Conservation (phyloP, 2,329 filamentous ascomycete genomes). For the Hirsutella rhossiliensis region DNA sequence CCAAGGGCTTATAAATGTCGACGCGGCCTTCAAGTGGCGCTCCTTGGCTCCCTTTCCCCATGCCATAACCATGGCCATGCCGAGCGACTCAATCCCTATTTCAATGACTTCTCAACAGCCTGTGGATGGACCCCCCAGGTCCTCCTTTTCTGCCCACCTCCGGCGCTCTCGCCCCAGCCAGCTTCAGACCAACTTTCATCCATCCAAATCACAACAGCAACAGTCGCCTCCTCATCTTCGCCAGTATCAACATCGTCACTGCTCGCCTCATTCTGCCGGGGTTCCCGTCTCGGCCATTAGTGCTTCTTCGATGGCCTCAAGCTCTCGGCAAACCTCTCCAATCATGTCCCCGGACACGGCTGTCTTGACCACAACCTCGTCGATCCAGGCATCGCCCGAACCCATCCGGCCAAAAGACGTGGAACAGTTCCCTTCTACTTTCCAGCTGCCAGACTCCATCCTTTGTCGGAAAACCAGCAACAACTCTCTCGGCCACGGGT, state of each 20-base stretch:
- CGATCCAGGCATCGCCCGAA: conserved; percentile 57
- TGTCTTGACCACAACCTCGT: conserved; percentile 46
- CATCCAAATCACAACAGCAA: conserved; percentile 10
- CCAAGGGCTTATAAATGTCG: conserved; percentile 24
- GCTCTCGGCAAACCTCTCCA: conserved; percentile 43
- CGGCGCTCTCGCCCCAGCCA: conserved; percentile 32
- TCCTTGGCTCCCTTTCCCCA: conserved; percentile 11
- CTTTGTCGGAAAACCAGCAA: conserved; percentile 46
- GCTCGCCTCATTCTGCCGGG: conserved; percentile 17
- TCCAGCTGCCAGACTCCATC: conserved; percentile 65
- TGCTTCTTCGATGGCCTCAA: conserved; percentile 42
- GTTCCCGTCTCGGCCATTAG: conserved; percentile 42
- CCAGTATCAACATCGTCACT: background rate
- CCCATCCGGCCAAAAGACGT: conserved; percentile 41
- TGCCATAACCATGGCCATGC: conserved; percentile 13
- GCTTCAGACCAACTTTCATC: conserved; percentile 33
- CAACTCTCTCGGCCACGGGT: conserved; percentile 51
- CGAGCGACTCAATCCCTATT: conserved; percentile 12
- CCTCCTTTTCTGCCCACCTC: conserved; percentile 25
- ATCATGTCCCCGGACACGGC: conserved; percentile 42
- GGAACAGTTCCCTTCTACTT: conserved; percentile 38
- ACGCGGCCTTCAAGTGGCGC: conserved; percentile 17
- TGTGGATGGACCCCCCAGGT: conserved; percentile 27
- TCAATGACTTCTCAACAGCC: conserved; percentile 10
- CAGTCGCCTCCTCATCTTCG: background rate